Base-by-base conservation (phyloP, 164 flowering plant species). In the Saururus chinensis region DNA sequence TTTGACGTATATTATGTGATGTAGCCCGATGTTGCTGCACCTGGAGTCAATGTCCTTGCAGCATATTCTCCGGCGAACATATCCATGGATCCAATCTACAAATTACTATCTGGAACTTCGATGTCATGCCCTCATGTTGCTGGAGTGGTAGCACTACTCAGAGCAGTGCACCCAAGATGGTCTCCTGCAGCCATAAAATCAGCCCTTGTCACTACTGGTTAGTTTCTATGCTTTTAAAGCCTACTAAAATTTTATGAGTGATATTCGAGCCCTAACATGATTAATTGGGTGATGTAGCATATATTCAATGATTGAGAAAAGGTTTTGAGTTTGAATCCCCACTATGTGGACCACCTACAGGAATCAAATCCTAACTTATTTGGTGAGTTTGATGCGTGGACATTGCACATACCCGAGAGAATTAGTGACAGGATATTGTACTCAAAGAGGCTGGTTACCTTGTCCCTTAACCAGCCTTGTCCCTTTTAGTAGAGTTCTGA, bases 151-250 rank as follows among this genome's bases (percentile, higher is more conserved):
- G 81, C 87, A 55, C 77, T 81, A 51, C 78, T 85, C 23, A 85
- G 75, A 62, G 61, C 82, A 11, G 51, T 74, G 16, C 78, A 82
- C 62, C 85, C 84, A 8, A 51, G 56, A 7, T 82, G 89, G 89
- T 75, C 72, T 60, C 84, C 87, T 48, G 85, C 87, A 26, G 84
- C 82, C 23, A 76, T 82, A 57, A 79, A 74, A 55, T 82, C 82
- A 57, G 87, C 85, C 45, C 61, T 82, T 0, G 59, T 81, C 62
- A 84, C 85, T 20, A 82, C 86, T 67, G 83, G 84, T 82, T 52
- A 64, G 41, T 6, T 30, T 45, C 16, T 81, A 40, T n/a, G 23
- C 25, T 9, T 40, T 21, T 2, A 8, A 1, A 16, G 17, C 53
- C 19, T n/a, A n/a, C n/a, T n/a, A n/a, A n/a, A n/a, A n/a, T n/a